Conservation (phyloP, 2,329 filamentous ascomycete genomes). For the Colletotrichum limetticola region DNA sequence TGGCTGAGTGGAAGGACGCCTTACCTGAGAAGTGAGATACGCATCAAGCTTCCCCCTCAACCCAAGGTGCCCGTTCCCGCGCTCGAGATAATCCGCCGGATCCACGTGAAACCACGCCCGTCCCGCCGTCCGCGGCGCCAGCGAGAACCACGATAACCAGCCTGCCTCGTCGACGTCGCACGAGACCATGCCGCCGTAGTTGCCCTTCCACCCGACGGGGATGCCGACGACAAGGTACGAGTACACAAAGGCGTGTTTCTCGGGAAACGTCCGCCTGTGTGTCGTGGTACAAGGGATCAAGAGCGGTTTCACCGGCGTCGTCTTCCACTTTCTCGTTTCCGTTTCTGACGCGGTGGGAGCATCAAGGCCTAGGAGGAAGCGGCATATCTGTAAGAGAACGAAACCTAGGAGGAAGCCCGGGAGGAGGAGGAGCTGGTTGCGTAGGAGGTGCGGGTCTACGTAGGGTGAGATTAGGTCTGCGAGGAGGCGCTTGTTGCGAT, state of each 20-base stretch:
- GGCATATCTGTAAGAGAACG: not conserved
- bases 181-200: slow-evolving; percentile 66
- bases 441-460: slow-evolving; percentile 1
- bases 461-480: not conserved
- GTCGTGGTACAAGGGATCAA: slow-evolving; percentile 74
- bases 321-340: slow-evolving; percentile 28
- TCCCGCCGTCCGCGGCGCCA: slow-evolving; percentile 35
- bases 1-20: slow-evolving; percentile 25
- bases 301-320: slow-evolving; percentile 52
- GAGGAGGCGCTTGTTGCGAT: slow-evolving; percentile 27
- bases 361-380: not conserved
- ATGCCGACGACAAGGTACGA: slow-evolving; percentile 77
- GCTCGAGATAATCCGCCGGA: slow-evolving; percentile 69
- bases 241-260: slow-evolving; percentile 75
- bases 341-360: not conserved
- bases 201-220: slow-evolving; percentile 71
- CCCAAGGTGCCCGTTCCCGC: slow-evolving; percentile 61
- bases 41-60: slow-evolving; percentile 71
- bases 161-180: slow-evolving; percentile 42
- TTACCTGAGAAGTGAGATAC: slow-evolving; percentile 68
- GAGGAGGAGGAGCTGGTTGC: not conserved
- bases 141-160: slow-evolving; percentile 44
- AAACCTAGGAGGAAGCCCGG: slow-evolving; percentile 22
- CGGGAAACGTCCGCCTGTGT: slow-evolving; percentile 74
- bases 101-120: slow-evolving; percentile 68